A percentile compares a stretch with the other conserved stretches of the same genome.
Conservation (phyloP, 495 filamentous ascomycete species). For the Bathelium albidoporum region DNA sequence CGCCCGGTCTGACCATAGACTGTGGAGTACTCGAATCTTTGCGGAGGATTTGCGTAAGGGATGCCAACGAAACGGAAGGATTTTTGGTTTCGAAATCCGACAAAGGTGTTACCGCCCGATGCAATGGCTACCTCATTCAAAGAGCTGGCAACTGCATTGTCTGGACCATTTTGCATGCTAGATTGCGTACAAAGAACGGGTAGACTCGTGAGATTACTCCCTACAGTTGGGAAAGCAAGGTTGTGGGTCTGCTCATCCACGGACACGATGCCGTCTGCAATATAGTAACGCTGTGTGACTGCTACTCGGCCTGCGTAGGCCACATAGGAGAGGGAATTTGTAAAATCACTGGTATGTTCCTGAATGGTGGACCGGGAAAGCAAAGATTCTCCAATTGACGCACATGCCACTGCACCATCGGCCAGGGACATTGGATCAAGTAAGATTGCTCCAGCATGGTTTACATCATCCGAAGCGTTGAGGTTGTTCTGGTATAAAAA, state of each 20-base stretch:
- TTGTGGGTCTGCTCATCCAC: constrained; percentile 12
- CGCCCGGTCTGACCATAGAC: constrained; percentile 34
- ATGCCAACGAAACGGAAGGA: constrained; percentile 46
- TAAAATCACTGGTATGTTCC: constrained; percentile 31
- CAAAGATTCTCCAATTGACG: constrained; percentile 34
- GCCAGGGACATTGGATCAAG: constrained; percentile 28
- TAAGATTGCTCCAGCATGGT: constrained; percentile 37
- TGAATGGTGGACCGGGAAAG: constrained; percentile 29
- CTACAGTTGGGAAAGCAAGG: constrained; percentile 17
- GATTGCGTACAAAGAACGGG: constrained; percentile 39
- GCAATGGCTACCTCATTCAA: constrained; percentile 28
- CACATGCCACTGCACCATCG: constrained; percentile 32
- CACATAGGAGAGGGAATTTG: constrained; percentile 31
- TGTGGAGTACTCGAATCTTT: constrained; percentile 38
- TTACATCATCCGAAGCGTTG: constrained; percentile 37
- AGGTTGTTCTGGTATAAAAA: constrained; percentile 41
- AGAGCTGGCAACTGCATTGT: constrained; percentile 17
- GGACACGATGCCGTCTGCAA: constrained; percentile 28
- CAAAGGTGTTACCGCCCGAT: constrained; percentile 31
- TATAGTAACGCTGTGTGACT: constrained; percentile 30
- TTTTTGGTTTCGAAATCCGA: constrained; percentile 42
- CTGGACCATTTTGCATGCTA: constrained; percentile 18
- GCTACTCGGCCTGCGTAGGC: constrained; percentile 22
- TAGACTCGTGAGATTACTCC: constrained; percentile 19
- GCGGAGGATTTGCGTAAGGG: constrained; percentile 39